These are phyloP conservation scores for Colletotrichum tanaceti DNA, from an alignment of 2,329 filamentous ascomycete species.

Conservation along the genomic window DNA sequence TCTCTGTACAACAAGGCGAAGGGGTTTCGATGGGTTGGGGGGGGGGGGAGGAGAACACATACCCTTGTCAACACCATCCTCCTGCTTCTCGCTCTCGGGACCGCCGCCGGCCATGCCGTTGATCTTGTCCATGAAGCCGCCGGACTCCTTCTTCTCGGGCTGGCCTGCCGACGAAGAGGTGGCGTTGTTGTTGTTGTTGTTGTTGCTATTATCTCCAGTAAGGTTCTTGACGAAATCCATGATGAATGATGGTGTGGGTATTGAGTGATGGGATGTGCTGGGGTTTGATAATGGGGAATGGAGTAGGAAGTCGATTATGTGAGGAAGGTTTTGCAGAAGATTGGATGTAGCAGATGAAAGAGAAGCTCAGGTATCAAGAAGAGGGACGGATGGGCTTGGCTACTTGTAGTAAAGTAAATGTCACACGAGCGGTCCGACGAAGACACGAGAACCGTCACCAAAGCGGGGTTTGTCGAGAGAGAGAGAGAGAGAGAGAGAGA, in stretches of 20 bases:
- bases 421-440: slow-evolving; percentile 16
- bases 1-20: not conserved
- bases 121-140: slow-evolving; percentile 75
- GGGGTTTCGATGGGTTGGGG: too few species aligned
- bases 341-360: not conserved
- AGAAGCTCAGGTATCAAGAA: not conserved
- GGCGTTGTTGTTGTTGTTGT: slow-evolving; percentile 49
- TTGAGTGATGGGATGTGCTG: not conserved
- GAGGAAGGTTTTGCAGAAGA: not conserved
- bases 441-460: slow-evolving; percentile 25
- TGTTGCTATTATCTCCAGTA: slow-evolving; percentile 54
- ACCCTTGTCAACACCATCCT: slow-evolving; percentile 88
- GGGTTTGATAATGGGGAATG: not conserved
- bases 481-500: not conserved
- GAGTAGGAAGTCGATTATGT: not conserved
- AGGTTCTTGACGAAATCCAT: slow-evolving; percentile 70
- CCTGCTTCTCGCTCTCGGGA: slow-evolving; percentile 80
- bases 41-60: slow-evolving; percentile 1
- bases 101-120: slow-evolving; percentile 80
- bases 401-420: slow-evolving; percentile 32
- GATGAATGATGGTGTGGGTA: slow-evolving; percentile 39
- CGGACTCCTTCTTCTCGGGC: slow-evolving; percentile 51
- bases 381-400: slow-evolving; percentile 33
- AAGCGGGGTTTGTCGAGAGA: slow-evolving; percentile 31
- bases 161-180: slow-evolving; percentile 46